phyloP scores from a whole-genome alignment of 177 flowering plant species.

The Vitis hybrid region DNA sequence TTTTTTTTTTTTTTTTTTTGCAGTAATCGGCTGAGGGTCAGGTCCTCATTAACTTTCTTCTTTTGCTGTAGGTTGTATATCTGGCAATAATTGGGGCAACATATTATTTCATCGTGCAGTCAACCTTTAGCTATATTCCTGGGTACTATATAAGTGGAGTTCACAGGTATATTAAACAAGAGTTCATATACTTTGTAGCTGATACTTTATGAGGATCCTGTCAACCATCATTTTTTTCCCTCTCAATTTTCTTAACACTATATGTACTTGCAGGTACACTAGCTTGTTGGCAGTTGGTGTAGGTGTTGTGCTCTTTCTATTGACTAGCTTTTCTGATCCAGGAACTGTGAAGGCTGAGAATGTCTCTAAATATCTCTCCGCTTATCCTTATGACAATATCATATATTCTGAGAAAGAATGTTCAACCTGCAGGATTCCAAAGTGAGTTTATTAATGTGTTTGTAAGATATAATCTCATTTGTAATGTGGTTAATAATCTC shows the following conservation, averaged over 20 bases:
- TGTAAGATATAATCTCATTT: not conserved
- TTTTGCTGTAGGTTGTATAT: slow-evolving; percentile 63
- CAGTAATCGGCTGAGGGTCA: not conserved
- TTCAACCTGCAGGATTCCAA: slow-evolving; percentile 81
- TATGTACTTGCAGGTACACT: slow-evolving; percentile 62
- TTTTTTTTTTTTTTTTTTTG: not conserved
- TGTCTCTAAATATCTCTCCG: slow-evolving; percentile 67
- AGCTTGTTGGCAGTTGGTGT: slow-evolving; percentile 82
- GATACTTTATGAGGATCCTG: not conserved
- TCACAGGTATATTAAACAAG: slow-evolving; percentile 57
- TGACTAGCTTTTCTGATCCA: slow-evolving; percentile 98
- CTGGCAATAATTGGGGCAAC: slow-evolving; percentile 69
- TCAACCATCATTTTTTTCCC: not conserved
- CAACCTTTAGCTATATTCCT: slow-evolving; percentile 80
- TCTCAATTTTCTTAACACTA: slow-evolving; percentile 11
- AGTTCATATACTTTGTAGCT: not conserved
- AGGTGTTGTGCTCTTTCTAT: slow-evolving; percentile 75
- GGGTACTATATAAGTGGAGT: slow-evolving; percentile 73
- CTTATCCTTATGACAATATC: slow-evolving; percentile 89
- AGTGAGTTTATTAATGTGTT: slow-evolving; percentile 41
- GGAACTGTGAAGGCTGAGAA: slow-evolving; percentile 80
- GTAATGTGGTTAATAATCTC: not conserved
- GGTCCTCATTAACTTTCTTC: not conserved
- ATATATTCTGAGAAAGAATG: slow-evolving; percentile 81
- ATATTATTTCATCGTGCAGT: slow-evolving; percentile 52